phyloP scores from a whole-genome alignment of 345 rosid genomes.

The Populus deltoides region DNA sequence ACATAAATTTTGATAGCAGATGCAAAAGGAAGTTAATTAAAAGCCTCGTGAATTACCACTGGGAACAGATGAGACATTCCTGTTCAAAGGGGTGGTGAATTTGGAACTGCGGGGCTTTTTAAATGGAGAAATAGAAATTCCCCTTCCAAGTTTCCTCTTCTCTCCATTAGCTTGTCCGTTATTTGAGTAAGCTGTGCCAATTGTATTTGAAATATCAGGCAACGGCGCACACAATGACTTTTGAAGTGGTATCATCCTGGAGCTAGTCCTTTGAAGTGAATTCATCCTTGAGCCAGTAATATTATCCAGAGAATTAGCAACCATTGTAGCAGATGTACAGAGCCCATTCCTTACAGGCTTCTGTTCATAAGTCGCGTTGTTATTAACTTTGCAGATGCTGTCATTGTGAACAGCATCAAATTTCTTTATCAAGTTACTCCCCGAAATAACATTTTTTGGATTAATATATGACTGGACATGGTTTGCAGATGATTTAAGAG shows the following conservation, averaged over 20 bases:
- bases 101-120: slow-evolving; percentile 77
- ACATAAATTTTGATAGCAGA: slow-evolving; percentile 8
- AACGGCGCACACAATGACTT: slow-evolving; percentile 47
- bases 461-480: slow-evolving; percentile 30
- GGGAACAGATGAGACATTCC: slow-evolving; percentile 31
- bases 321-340: slow-evolving; percentile 11
- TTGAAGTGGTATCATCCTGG: not conserved
- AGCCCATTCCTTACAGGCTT: slow-evolving; percentile 24
- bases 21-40: slow-evolving; percentile 2
- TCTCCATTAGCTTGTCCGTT: slow-evolving; percentile 33
- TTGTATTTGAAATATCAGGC: slow-evolving; percentile 62
- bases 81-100: slow-evolving; percentile 57
- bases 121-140: slow-evolving; percentile 55
- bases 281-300: slow-evolving; percentile 26
- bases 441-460: slow-evolving; percentile 31
- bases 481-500: slow-evolving; percentile 50
- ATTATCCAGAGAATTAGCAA: slow-evolving; percentile 26
- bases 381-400: slow-evolving; percentile 15
- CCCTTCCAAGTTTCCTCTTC: slow-evolving; percentile 53
- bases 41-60: slow-evolving; percentile 47
- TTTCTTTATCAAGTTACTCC: slow-evolving; percentile 63
- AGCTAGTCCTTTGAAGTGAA: slow-evolving; percentile 26
- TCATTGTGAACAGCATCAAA: slow-evolving; percentile 62
- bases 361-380: slow-evolving; percentile 24
- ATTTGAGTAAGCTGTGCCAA: slow-evolving; percentile 25